Evolutionary conservation across 768 basidiomycete species (phyloP).

Genomic region (Pleurotus djamor): DNA sequence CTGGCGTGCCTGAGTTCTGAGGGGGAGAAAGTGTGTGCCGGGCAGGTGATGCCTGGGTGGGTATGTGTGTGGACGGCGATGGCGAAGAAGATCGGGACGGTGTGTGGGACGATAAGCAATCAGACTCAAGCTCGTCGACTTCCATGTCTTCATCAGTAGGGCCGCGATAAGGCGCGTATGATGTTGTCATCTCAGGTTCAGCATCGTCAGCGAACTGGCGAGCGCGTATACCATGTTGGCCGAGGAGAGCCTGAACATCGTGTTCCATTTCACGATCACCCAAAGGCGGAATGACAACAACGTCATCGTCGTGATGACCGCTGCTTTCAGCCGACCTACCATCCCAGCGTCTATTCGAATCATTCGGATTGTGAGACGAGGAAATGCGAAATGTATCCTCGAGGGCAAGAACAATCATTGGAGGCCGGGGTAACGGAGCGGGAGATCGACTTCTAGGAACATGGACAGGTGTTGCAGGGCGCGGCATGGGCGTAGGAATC

Average conservation of each 20-base stretch:
- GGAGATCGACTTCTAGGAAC: slow-evolving; percentile 1
- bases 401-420: slow-evolving; percentile 44
- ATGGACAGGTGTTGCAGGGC: slow-evolving; percentile 7
- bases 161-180: not conserved
- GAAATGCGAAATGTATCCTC: slow-evolving; percentile 61
- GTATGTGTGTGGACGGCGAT: slow-evolving; percentile 27
- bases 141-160: slow-evolving; percentile 36
- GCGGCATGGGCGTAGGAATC: slow-evolving; percentile 6
- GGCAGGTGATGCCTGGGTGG: slow-evolving; percentile 8
- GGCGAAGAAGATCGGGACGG: slow-evolving; percentile 40
- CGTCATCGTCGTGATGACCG: slow-evolving; percentile 32
- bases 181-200: not conserved
- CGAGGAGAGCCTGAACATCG: slow-evolving; percentile 54
- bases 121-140: slow-evolving; percentile 52
- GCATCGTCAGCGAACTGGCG: slow-evolving; percentile 18
- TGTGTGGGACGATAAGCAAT: slow-evolving; percentile 48
- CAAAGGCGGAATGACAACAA: slow-evolving; percentile 53
- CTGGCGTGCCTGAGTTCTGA: slow-evolving; percentile 4
- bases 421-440: slow-evolving; percentile 12
- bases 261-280: slow-evolving; percentile 55
- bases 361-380: not conserved
- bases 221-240: slow-evolving; percentile 43
- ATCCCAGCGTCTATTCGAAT: not conserved
- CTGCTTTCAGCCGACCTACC: slow-evolving; percentile 22
- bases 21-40: slow-evolving; percentile 9